phyloP scores from a whole-genome alignment of 1,284 basidiomycete species.

The Irpex lacteus region DNA sequence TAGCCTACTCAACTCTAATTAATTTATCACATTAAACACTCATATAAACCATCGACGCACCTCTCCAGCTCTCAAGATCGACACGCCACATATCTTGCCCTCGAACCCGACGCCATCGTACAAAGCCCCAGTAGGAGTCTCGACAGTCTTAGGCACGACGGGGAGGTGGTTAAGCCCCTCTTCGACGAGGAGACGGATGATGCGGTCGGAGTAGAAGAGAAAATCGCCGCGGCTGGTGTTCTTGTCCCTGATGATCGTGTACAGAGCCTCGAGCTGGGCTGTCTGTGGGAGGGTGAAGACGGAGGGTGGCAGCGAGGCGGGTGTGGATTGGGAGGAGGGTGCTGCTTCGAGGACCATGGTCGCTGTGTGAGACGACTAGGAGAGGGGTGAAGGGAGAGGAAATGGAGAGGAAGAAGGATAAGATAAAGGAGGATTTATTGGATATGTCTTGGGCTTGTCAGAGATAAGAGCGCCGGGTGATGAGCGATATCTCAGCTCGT shows the following conservation, averaged over 20 bases:
- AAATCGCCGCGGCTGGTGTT: conserved; percentile 90
- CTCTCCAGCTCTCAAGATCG: conserved; percentile 87
- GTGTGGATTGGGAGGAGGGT: conserved; percentile 32
- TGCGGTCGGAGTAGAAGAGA: conserved; percentile 90
- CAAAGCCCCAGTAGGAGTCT: conserved; percentile 78
- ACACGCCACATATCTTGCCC: conserved; percentile 93
- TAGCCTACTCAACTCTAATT: conserved; percentile 52
- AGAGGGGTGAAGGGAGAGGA: background rate
- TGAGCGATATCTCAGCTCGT: background rate
- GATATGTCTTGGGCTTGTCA: background rate
- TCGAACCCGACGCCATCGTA: conserved; percentile 92
- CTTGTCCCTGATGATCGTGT: conserved; percentile 93
- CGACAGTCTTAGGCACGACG: conserved; percentile 79
- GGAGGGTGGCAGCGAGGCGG: conserved; percentile 59
- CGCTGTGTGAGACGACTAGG: background rate
- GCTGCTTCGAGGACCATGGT: conserved; percentile 22
- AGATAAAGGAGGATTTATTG: background rate
- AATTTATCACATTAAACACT: too few relatives aligned
- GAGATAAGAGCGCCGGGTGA: background rate
- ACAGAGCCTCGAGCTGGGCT: conserved; percentile 90
- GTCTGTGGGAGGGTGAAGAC: conserved; percentile 88
- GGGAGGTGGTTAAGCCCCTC: conserved; percentile 95
- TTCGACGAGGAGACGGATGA: conserved; percentile 74
- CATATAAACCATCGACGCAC: conserved; percentile 38
- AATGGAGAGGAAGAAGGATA: background rate